Conservation (phyloP, 2,329 filamentous ascomycete genomes). For the Diplodia scrobiculata region DNA sequence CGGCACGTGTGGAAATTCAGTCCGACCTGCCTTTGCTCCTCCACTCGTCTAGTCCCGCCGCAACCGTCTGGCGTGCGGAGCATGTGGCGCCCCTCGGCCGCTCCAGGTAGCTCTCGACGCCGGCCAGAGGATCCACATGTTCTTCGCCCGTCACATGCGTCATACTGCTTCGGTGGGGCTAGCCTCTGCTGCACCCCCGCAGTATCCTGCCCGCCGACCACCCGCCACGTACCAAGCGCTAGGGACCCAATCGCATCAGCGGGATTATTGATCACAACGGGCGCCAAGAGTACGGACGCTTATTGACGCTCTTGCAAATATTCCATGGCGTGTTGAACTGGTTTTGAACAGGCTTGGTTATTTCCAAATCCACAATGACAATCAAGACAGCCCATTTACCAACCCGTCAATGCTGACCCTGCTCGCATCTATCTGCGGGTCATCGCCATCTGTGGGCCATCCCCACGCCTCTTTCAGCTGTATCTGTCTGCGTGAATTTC, state of each 20-base stretch:
- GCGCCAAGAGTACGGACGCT: background rate
- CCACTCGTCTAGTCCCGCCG: background rate
- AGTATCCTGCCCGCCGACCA: background rate
- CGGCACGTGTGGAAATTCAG: background rate
- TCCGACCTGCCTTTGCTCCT: background rate
- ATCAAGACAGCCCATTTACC: constrained; percentile 16
- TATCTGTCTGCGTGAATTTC: constrained; percentile 10
- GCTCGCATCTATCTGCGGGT: constrained; percentile 1
- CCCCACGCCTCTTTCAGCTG: constrained; percentile 31
- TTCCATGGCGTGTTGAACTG: background rate
- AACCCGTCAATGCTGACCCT: constrained; percentile 24
- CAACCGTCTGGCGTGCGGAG: background rate
- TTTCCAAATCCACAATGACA: background rate
- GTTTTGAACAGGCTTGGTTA: background rate
- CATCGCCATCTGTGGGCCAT: constrained; percentile 14
- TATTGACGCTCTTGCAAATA: background rate
- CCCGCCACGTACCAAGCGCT: background rate
- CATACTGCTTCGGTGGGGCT: background rate
- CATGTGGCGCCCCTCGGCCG: background rate
- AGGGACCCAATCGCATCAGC: constrained; percentile 1
- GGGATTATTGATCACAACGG: background rate
- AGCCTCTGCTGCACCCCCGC: constrained; percentile 3
- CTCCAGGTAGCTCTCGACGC: background rate
- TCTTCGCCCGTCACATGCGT: background rate
- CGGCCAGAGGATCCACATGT: background rate